Base-by-base conservation (phyloP, 805 yeast species). In the Candida anglica region DNA sequence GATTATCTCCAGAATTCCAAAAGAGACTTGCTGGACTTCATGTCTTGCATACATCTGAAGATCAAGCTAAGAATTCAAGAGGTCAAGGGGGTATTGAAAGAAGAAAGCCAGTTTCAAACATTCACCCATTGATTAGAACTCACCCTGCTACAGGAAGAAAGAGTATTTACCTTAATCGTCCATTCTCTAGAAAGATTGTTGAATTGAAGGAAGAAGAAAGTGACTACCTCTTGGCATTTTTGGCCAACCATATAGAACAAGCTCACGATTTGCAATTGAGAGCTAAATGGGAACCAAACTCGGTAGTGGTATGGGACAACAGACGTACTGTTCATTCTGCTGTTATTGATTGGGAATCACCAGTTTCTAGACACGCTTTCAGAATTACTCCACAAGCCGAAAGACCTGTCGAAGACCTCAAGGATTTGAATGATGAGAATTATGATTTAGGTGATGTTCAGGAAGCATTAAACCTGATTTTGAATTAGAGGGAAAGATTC, bases 251-350 rank as follows among this genome's bases (percentile, higher is more conserved):
- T 44, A 64, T 79, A 24, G 69, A 73, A 33, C 60, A 61, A 42
- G 54, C 75, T 18, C 72, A 71, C 37, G 87, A 81, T 53, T 66
- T 81, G 45, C 86, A 81, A 44, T 63, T 81, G 34, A 73, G 89
- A 51, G 85, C 86, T 29, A 69, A 57, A 35, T 84, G 87, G 84
- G 81, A 77, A 50, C 79, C 80, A 34, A 71, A 73, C 32, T 73
- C 87, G 1, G 81, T 84, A 33, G 86, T 79, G 14, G 57, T 81
- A 18, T 84, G 91, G 91, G 93, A 84, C 50, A 84, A 84, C 66
- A 76, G 93, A 53, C 66, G 81, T 50, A 73, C 78, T 7, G 59
- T 73, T 17, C 93, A 84, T 55, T 66, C 84, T 10, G 87, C 88
- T 11, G 68, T 79, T 13, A 71, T 76, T 36, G 91, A 84, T 48